Conservation (phyloP, 495 filamentous ascomycete species). For the Penicillium psychrofluorescens region DNA sequence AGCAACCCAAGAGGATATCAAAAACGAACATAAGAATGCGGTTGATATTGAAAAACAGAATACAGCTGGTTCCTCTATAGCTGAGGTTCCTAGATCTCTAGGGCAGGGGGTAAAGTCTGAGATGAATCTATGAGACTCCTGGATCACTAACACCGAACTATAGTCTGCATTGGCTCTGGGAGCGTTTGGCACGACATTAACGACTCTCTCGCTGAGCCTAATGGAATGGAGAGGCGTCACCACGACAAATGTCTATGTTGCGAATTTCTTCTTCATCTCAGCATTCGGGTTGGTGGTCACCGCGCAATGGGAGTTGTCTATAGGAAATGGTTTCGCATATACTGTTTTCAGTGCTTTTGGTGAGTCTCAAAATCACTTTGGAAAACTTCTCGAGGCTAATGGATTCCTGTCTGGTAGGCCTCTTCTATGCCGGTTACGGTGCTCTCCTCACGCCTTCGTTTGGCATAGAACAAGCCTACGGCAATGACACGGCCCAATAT, state of each 20-base stretch:
- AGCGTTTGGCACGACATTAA: constrained; percentile 44
- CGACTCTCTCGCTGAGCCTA: constrained; percentile 37
- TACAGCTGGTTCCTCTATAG: background rate
- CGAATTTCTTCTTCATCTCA: constrained; percentile 43
- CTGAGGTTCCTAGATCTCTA: constrained; percentile 9
- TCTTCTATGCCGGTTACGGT: constrained; percentile 40
- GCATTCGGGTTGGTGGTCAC: constrained; percentile 42
- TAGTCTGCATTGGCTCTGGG: constrained; percentile 41
- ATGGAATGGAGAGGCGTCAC: constrained; percentile 44
- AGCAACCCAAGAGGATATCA: background rate
- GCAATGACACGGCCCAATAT: constrained; percentile 26
- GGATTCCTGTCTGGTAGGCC: constrained; percentile 7
- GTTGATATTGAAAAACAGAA: constrained; percentile 15
- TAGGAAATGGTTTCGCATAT: constrained; percentile 44
- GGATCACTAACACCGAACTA: constrained; percentile 3
- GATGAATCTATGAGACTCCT: background rate
- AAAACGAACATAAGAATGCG: too few relatives aligned
- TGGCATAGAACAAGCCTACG: constrained; percentile 33
- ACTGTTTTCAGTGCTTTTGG: constrained; percentile 43
- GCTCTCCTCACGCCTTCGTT: constrained; percentile 32
- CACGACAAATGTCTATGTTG: constrained; percentile 39
- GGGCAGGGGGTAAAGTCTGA: constrained; percentile 18
- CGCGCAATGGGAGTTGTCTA: constrained; percentile 44
- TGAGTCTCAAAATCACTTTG: background rate
- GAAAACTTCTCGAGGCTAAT: background rate